A percentile compares a stretch with the other conserved stretches of the same genome.
Conservation (phyloP, 2,329 filamentous ascomycete genomes). For the Coniochaeta hoffmannii region DNA sequence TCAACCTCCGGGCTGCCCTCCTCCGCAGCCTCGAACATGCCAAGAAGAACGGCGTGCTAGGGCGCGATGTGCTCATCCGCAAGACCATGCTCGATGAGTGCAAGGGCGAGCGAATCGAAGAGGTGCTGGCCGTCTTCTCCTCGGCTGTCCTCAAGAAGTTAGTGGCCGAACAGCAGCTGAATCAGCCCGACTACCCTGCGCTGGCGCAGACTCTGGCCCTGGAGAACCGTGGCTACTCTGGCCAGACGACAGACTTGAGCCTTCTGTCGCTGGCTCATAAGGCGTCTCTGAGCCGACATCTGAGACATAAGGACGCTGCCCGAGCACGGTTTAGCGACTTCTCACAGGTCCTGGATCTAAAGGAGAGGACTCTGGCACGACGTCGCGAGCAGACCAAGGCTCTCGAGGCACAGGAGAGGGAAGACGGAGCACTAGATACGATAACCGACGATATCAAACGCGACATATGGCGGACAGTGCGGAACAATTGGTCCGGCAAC, state of each 20-base stretch:
- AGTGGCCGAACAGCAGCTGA: constrained; percentile 30
- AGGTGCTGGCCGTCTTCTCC: constrained; percentile 78
- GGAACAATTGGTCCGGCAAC: constrained; percentile 72
- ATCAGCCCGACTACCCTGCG: constrained; percentile 29
- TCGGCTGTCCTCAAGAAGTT: constrained; percentile 71
- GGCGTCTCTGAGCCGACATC: constrained; percentile 50
- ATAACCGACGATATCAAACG: constrained; percentile 33
- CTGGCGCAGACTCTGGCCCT: constrained; percentile 48
- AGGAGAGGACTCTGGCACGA: constrained; percentile 49
- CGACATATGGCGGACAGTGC: constrained; percentile 52
- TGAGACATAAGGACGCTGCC: constrained; percentile 54
- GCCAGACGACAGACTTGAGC: constrained; percentile 47
- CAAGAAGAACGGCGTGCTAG: constrained; percentile 80
- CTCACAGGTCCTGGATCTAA: constrained; percentile 53
- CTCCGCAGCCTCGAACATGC: constrained; percentile 74
- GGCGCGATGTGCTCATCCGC: constrained; percentile 70
- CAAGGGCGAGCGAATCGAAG: constrained; percentile 82
- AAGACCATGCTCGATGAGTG: constrained; percentile 98
- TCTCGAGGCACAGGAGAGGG: constrained; percentile 16
- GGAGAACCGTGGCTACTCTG: constrained; percentile 50
- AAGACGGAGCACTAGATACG: constrained; percentile 18
- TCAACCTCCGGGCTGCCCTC: constrained; percentile 80
- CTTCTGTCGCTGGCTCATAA: constrained; percentile 69
- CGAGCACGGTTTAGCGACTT: constrained; percentile 56
- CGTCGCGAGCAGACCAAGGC: constrained; percentile 40